Evolutionary conservation across 148 eudicot genomes (phyloP), one percentile per base, ranked within the genome.

Genomic region (Fagopyrum homotropicum): DNA sequence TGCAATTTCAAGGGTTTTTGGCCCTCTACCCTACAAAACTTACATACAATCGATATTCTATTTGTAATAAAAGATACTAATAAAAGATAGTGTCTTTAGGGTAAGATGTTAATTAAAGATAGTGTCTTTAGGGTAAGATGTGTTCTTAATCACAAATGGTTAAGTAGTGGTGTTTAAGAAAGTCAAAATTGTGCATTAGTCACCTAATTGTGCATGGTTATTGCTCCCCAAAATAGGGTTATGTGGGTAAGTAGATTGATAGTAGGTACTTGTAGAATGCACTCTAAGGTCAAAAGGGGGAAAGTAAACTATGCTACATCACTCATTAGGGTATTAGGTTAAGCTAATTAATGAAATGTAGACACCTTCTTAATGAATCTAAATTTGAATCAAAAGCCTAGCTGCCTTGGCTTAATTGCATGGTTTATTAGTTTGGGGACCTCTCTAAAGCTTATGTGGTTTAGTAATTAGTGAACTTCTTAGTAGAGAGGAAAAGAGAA

Each of bases 261-360:
- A 63, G 17, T 64, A 64, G 68, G 12, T 64, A 64, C 47, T 66
- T 66, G 5, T 43, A 66, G 9, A 22, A 14, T 35, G 71, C 4
- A 66, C 71, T 66, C 71, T 40, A 66, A 66, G 47, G 71, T 66
- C 71, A 66, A 66, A 66, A 14, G 71, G 71, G 71, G 30, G 30
- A 63, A 66, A 61, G 69, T 66, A 66, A 66, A 66, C 71, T 66
- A 66, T 4, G 19, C 19, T 66, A 43, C 47, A 66, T 66, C 71
- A 66, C 19, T 66, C 10, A 4, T 66, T 66, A 66, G 19, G 47
- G 45, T 35, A 66, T 66, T 66, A 66, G 71, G 46, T 66, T 66
- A 66, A 66, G 71, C 71, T 66, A 66, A 66, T 66, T 40, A 66
- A 66, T 66, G 71, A 66, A 66, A 35, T 14, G 47, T 66, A 66